Base-by-base conservation (phyloP, 2,329 filamentous ascomycete genomes). In the Didymellaceae sp. region DNA sequence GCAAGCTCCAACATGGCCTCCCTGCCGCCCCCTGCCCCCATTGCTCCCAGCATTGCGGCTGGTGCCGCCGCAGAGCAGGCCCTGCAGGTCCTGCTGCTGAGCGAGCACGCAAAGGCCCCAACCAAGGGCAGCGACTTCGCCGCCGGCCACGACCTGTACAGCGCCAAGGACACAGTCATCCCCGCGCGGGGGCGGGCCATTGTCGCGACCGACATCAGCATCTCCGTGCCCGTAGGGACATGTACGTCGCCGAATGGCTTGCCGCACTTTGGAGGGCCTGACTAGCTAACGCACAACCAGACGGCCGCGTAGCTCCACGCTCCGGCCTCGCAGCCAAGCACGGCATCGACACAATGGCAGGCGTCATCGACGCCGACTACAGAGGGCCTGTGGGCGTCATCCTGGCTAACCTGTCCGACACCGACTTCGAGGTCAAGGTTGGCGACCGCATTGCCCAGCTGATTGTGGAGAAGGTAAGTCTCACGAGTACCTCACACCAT, bases 331-430 rank as follows among this genome's bases (percentile, higher is more conserved):
- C 93, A 2, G 82, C 86, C 54, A 99, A 99, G 79, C 86, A 97
- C 78, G 94, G 92, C 77, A 97, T 99, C 72, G 91, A 97, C 74
- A 94, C 90, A 0, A 91, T 95, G 56, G 94, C 94, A 0, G 94
- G 94, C 45, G 94, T 99, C 58, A 97, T 99, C 65, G 94, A 99
- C 74, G 92, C 93, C 25, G 94, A 99, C 76, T 99, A 99, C 79
- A 85, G 94, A 26, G 94, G 94, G 16, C 89, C 89, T 62, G 88
- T 99, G 66, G 96, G 95, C 80, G 89, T 99, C 20, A 82, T 99
- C 61, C 84, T 99, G 43, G 97, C 97, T 75, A 99, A 99, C 78
- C 87, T 96, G 74, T 83, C 82, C 42, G 91, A 96, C 41, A 76
- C 77, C 31, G 91, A 96, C 72, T 97, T 95, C 70, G 80, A 77